These are phyloP conservation scores for Phalaenopsis equestris DNA, from an alignment of 106 monocot species.

Conservation along the genomic window DNA sequence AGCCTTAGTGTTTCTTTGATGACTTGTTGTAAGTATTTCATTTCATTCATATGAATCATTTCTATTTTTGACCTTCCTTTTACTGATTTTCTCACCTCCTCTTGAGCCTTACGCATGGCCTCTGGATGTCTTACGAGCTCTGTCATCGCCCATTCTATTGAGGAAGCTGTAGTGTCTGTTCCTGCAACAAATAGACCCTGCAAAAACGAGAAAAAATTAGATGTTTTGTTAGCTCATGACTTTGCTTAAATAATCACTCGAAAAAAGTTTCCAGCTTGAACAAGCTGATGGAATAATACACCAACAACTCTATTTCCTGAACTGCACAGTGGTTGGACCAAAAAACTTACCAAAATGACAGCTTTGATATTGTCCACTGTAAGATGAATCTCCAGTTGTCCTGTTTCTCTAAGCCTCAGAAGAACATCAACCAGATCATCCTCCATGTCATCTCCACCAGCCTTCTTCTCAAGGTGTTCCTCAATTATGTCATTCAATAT, in stretches of 20 bases:
- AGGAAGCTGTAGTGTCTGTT: conserved; percentile 20
- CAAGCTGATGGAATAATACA: no score
- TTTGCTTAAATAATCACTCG: neutral
- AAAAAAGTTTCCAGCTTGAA: neutral
- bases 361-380: conserved; percentile 5
- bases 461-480: neutral
- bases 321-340: neutral
- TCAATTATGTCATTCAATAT: conserved; percentile 8
- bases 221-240: neutral
- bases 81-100: conserved; percentile 12
- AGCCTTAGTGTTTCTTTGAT: conserved; percentile 41
- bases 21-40: neutral
- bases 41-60: neutral
- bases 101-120: conserved; percentile 13
- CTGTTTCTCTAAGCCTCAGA: neutral
- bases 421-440: conserved; percentile 14
- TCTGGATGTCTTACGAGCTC: conserved; percentile 29
- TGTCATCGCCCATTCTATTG: conserved; percentile 35
- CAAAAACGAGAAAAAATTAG: neutral
- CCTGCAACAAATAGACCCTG: conserved; percentile 38
- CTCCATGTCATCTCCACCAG: neutral
- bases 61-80: conserved; percentile 14
- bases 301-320: no score
- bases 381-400: neutral
- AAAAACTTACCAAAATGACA: conserved; percentile 12